A percentile compares a stretch with the other conserved stretches of the same genome.
These are phyloP conservation scores for Sistotremastrum niveocremeum DNA, from an alignment of 768 basidiomycete genomes.

Conservation along the genomic window DNA sequence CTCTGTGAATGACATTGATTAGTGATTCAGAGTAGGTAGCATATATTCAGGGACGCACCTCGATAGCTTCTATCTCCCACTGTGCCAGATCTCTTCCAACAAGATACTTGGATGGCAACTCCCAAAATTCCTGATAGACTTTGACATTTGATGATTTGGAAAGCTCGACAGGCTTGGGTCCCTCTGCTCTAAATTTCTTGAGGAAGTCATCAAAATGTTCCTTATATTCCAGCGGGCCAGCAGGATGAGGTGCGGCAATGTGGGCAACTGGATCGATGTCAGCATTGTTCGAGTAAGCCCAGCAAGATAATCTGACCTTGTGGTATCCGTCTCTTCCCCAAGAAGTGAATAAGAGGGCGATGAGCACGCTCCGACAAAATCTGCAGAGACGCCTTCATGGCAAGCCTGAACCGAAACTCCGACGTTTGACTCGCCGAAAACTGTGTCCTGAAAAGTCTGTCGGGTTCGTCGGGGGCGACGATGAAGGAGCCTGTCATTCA, in stretches of 20 bases:
- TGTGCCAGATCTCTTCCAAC: slow-evolving; percentile 35
- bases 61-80: slow-evolving; percentile 50
- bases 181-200: slow-evolving; percentile 14
- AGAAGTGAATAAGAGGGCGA: slow-evolving; percentile 14
- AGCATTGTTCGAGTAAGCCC: background rate
- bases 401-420: too few relatives aligned
- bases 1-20: slow-evolving; percentile 26
- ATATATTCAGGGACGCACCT: slow-evolving; percentile 29
- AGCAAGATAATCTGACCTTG: background rate
- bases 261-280: slow-evolving; percentile 14
- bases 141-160: too few relatives aligned
- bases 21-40: slow-evolving; percentile 1
- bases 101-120: slow-evolving; percentile 42
- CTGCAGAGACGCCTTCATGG: too few relatives aligned
- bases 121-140: slow-evolving; percentile 44
- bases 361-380: slow-evolving; percentile 3
- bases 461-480: background rate
- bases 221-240: slow-evolving; percentile 49
- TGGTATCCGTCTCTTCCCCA: slow-evolving; percentile 12
- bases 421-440: too few relatives aligned
- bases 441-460: too few relatives aligned
- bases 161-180: slow-evolving; percentile 1
- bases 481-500: slow-evolving; percentile 80
- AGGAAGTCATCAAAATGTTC: slow-evolving; percentile 33
- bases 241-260: slow-evolving; percentile 45